Evolutionary conservation across 148 eudicot genomes (phyloP), one percentile per base, ranked within the genome.

Genomic region (Limonium bicolor): DNA sequence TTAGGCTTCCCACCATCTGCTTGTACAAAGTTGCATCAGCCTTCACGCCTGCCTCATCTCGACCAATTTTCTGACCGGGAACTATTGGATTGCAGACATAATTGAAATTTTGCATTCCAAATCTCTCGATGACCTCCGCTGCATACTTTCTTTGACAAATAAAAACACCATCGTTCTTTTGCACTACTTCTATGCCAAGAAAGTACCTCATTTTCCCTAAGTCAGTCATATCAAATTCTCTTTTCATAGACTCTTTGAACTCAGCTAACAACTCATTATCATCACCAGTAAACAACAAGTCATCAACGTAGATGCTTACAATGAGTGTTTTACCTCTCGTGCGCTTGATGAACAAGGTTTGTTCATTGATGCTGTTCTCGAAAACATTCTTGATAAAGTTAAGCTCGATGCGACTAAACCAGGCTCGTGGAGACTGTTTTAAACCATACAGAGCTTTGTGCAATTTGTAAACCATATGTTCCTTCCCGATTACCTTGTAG

Each of bases 271-370:
- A 4, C 3, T 5, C 13, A n/a, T 4, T n/a, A 26, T 44, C 24
- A 21, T 26, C 13, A 13, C 31, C 17, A 22, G 32, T 23, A 26
- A 24, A 22, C 2, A 23, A 11, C 30, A 44, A 2, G 18, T 44
- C 48, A 26, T 44, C 48, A 12, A 41, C 46, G 17, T 44, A 44
- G 14, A 44, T 35, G 39, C 39, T 35, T 13, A 35, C 39, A 35
- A 35, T 0, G 0, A 35, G 17, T 6, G 12, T 35, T 13, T 30
- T 30, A 30, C 34, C 2, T 30, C 12, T n/a, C 34, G 10, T 30
- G 1, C 12, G 7, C 34, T 30, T 30, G 34, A 30, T n/a, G 12
- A 30, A 30, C 34, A 30, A 2, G 0, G 34, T 30, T 0, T 30
- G 34, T 30, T 30, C 1, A 30, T n/a, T 30, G 12, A n/a, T 7